A percentile compares a stretch with the other conserved stretches of the same genome.
phyloP scores from a whole-genome alignment of 2,329 filamentous ascomycete species.

The Didymella glomerata region DNA sequence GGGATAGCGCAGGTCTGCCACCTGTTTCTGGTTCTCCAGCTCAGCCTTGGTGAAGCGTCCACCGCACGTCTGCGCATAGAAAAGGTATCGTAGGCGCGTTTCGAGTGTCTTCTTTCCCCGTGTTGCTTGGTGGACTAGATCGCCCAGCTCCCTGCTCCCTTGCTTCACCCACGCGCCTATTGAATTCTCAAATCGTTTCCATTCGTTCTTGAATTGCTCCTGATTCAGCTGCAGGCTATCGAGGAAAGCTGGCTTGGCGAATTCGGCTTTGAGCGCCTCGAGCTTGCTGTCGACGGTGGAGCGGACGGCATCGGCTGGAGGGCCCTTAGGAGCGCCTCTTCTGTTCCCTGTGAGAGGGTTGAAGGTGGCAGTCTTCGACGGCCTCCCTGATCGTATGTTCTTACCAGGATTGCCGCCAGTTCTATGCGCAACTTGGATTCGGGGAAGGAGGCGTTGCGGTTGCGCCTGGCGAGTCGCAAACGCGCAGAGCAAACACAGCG shows the following conservation, averaged over 20 bases:
- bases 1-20: slow-evolving; percentile 88
- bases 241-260: slow-evolving; percentile 32
- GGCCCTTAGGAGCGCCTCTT: background rate
- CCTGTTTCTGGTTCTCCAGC: slow-evolving; percentile 49
- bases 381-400: background rate
- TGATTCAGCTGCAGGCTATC: slow-evolving; percentile 40
- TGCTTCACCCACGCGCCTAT: slow-evolving; percentile 36
- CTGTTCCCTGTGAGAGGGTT: slow-evolving; percentile 2
- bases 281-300: slow-evolving; percentile 25
- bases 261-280: slow-evolving; percentile 24
- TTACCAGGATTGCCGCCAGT: background rate
- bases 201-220: slow-evolving; percentile 38
- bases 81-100: slow-evolving; percentile 72
- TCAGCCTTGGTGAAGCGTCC: slow-evolving; percentile 49
- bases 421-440: slow-evolving; percentile 34
- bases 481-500: slow-evolving; percentile 54
- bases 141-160: slow-evolving; percentile 27
- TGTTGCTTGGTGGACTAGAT: slow-evolving; percentile 24
- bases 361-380: background rate
- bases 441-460: slow-evolving; percentile 41
- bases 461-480: slow-evolving; percentile 37
- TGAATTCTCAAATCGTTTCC: slow-evolving; percentile 35
- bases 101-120: slow-evolving; percentile 28
- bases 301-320: slow-evolving; percentile 2
- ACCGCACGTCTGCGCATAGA: slow-evolving; percentile 60